Evolutionary conservation across 2,329 filamentous ascomycete genomes (phyloP).

Genomic region (Dactylonectria macrodidyma): DNA sequence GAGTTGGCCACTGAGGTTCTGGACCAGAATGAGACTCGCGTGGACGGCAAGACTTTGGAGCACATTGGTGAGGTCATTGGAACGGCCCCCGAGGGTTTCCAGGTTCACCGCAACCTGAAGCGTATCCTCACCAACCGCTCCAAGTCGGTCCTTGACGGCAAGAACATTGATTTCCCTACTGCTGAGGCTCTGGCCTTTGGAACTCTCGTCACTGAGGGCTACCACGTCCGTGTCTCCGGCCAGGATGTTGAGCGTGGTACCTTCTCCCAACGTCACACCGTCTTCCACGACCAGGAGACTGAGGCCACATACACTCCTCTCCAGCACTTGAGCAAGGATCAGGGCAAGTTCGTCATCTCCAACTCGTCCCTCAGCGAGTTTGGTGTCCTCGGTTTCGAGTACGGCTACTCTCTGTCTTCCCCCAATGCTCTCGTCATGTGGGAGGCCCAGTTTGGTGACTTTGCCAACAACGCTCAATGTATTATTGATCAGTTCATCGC

Average conservation of each 20-base stretch:
- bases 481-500: slow-evolving; percentile 99
- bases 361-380: slow-evolving; percentile 89
- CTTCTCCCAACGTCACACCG: slow-evolving; percentile 97
- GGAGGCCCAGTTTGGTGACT: slow-evolving; percentile 99
- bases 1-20: slow-evolving; percentile 95
- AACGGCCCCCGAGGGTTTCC: slow-evolving; percentile 85
- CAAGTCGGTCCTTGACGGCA: slow-evolving; percentile 92
- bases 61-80: slow-evolving; percentile 89
- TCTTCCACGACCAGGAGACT: slow-evolving; percentile 97
- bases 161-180: slow-evolving; percentile 98
- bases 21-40: slow-evolving; percentile 89
- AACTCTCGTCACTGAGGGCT: slow-evolving; percentile 89
- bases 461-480: slow-evolving; percentile 99
- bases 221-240: slow-evolving; percentile 97
- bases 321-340: slow-evolving; percentile 89
- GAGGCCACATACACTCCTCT: slow-evolving; percentile 95
- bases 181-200: slow-evolving; percentile 97
- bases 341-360: slow-evolving; percentile 95
- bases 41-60: slow-evolving; percentile 80
- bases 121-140: slow-evolving; percentile 91
- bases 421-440: slow-evolving; percentile 98
- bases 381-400: slow-evolving; percentile 92
- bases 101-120: slow-evolving; percentile 94
- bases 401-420: slow-evolving; percentile 97
- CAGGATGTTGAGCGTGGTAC: slow-evolving; percentile 99